Evolutionary conservation across 768 basidiomycete species (phyloP).

Genomic region (Termitomyces sp.): DNA sequence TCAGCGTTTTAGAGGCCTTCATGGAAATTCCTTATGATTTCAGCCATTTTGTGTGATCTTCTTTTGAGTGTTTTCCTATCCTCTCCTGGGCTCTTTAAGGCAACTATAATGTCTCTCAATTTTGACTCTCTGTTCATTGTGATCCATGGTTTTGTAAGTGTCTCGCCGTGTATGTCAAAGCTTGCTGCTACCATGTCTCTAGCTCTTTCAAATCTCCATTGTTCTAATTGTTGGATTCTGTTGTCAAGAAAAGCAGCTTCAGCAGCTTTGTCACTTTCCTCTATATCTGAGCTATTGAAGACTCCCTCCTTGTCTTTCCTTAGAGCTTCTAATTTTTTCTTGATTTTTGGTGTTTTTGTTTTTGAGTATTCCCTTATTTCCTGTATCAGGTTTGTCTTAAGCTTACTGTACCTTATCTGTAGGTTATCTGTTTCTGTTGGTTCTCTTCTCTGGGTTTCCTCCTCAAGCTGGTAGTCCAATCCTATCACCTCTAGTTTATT

Average conservation of each 20-base stretch:
- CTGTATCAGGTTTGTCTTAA: not conserved
- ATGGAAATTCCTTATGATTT: too few relatives aligned
- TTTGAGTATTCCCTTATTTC: not conserved
- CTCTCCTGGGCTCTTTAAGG: not conserved
- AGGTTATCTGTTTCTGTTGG: not conserved
- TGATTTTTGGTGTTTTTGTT: not conserved
- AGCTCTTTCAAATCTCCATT: not conserved
- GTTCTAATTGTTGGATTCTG: too few relatives aligned
- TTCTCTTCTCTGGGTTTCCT: not conserved
- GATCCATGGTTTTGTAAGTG: not conserved
- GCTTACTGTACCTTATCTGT: not conserved
- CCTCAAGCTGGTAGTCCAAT: not conserved
- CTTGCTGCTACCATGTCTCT: not conserved
- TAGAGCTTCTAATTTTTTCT: too few relatives aligned
- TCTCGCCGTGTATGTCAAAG: not conserved
- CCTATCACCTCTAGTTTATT: too few relatives aligned
- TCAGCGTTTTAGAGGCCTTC: too few relatives aligned
- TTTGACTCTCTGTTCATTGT: not conserved
- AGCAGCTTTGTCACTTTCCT: too few relatives aligned
- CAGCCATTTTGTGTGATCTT: too few relatives aligned
- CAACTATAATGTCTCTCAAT: not conserved
- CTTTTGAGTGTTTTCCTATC: too few relatives aligned
- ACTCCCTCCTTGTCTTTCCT: too few relatives aligned
- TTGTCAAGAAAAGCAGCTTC: too few relatives aligned
- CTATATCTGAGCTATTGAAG: too few relatives aligned